Conservation (phyloP, 345 rosid species). For the Microthlaspi erraticum region DNA sequence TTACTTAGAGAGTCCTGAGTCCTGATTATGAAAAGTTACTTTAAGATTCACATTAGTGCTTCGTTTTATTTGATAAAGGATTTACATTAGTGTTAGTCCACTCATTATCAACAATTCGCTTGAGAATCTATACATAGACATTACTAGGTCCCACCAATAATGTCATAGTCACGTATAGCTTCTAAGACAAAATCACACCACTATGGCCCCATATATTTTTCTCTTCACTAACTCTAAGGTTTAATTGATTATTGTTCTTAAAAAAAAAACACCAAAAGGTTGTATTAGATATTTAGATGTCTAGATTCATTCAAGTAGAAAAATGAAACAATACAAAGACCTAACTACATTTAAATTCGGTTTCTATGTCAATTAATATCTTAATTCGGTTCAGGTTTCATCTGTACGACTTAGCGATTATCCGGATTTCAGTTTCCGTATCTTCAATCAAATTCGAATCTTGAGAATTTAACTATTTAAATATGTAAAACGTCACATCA, state of each 20-base stretch:
- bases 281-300: conserved; percentile 4
- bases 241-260: conserved; percentile 7
- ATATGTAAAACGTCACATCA: conserved; percentile 17
- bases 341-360: not conserved
- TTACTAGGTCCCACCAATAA: conserved; percentile 18
- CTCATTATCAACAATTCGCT: conserved; percentile 6
- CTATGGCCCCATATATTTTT: not conserved
- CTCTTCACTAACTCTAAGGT: not conserved
- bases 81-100: not conserved
- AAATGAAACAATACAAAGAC: not conserved
- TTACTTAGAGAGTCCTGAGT: not conserved
- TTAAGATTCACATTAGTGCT: conserved; percentile 1
- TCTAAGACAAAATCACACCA: conserved; percentile 25
- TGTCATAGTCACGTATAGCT: conserved; percentile 33
- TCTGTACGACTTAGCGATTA: conserved; percentile 8
- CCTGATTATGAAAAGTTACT: not conserved
- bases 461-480: not conserved
- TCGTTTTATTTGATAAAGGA: too few species aligned
- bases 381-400: not conserved
- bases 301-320: not conserved
- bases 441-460: not conserved
- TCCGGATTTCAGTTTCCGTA: not conserved
- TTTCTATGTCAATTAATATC: not conserved
- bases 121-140: conserved; percentile 1
- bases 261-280: conserved; percentile 14